Conservation (phyloP, 768 basidiomycete species). For the Tylopilus cervinicoccineus region DNA sequence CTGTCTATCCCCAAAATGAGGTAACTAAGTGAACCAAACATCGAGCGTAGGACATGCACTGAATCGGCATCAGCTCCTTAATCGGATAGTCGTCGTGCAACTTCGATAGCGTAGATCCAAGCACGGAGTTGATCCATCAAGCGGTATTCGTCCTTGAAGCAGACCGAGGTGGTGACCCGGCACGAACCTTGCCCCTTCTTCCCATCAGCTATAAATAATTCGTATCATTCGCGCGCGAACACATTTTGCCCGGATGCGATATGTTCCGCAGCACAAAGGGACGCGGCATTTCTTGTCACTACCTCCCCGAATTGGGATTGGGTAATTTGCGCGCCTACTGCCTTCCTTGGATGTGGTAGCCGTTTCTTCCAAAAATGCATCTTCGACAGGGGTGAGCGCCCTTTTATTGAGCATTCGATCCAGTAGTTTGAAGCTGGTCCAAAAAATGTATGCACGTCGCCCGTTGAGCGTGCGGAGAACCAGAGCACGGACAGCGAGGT, state of each 20-base stretch:
- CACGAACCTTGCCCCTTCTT: background rate
- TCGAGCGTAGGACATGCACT: constrained; percentile 12
- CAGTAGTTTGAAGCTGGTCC: constrained; percentile 30
- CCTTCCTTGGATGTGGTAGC: too few species aligned
- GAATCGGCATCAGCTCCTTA: background rate
- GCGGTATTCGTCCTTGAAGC: constrained; percentile 48
- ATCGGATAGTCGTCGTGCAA: constrained; percentile 5
- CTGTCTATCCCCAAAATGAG: constrained; percentile 18
- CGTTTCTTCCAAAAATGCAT: too few species aligned
- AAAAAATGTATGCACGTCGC: constrained; percentile 53
- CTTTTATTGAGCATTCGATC: constrained; percentile 8
- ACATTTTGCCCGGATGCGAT: constrained; percentile 32
- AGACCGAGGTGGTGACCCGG: constrained; percentile 34
- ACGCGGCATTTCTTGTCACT: constrained; percentile 12
- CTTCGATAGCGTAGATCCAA: constrained; percentile 39
- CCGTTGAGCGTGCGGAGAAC: constrained; percentile 55
- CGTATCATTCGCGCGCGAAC: constrained; percentile 45
- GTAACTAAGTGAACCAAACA: constrained; percentile 26
- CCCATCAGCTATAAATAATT: constrained; percentile 44
- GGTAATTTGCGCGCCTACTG: too few species aligned
- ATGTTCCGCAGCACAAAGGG: constrained; percentile 10
- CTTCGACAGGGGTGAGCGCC: constrained; percentile 32
- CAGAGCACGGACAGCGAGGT: constrained; percentile 55
- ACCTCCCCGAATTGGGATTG: too few species aligned
- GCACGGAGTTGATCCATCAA: constrained; percentile 50